Evolutionary conservation across 192 early-diverging fungal genomes (phyloP).

Genomic region (Rhizophagus clarus): DNA sequence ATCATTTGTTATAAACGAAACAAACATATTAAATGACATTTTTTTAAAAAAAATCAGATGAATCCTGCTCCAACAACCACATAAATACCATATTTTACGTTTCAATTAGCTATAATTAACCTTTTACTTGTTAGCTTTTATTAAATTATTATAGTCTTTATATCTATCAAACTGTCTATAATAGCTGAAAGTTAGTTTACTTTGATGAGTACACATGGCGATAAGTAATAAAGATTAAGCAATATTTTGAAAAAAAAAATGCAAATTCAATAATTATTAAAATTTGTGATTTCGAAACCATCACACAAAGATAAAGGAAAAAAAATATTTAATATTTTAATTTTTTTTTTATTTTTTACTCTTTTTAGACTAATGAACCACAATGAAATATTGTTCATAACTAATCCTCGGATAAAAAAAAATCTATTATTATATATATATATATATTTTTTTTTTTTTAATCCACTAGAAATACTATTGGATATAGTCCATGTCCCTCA

Average conservation of each 20-base stretch:
- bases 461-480: neutral
- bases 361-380: too few species aligned
- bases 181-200: too few species aligned
- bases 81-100: slow-evolving; percentile 20
- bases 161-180: too few species aligned
- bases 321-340: too few species aligned
- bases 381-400: neutral
- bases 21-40: neutral
- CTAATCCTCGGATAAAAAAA: neutral
- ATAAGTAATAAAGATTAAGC: neutral
- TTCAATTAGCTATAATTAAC: too few species aligned
- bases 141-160: too few species aligned
- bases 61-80: slow-evolving; percentile 55
- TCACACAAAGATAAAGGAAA: too few species aligned
- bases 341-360: too few species aligned
- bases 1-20: neutral
- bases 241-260: neutral
- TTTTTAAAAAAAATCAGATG: slow-evolving; percentile 34
- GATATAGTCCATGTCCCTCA: neutral
- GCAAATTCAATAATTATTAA: neutral
- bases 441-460: neutral
- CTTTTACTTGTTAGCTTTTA: too few species aligned
- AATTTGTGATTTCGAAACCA: too few species aligned
- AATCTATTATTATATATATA: too few species aligned
- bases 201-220: neutral